phyloP scores from a whole-genome alignment of 78 protist genomes.

The Dictyostelium purpureum region DNA sequence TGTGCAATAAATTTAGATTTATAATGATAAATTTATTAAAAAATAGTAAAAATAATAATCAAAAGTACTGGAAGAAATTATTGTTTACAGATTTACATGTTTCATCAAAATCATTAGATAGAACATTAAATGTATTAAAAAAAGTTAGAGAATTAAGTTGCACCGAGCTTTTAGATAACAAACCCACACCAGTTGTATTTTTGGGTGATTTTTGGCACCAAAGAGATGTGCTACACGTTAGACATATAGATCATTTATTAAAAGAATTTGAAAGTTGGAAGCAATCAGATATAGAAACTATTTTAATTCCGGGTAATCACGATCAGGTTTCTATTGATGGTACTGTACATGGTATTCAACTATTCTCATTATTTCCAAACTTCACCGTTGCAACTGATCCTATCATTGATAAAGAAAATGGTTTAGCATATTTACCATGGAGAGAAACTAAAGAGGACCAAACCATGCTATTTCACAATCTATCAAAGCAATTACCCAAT shows the following conservation, averaged over 20 bases:
- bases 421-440: slow-evolving; percentile 66
- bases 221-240: slow-evolving; percentile 46
- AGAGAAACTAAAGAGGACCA: slow-evolving; percentile 47
- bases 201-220: slow-evolving; percentile 80
- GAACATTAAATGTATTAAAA: background rate
- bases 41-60: background rate
- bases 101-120: slow-evolving; percentile 61
- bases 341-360: slow-evolving; percentile 46
- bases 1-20: background rate
- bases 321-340: slow-evolving; percentile 72
- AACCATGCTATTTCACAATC: background rate
- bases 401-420: background rate
- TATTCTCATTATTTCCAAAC: slow-evolving; percentile 36
- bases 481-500: background rate
- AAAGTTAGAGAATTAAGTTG: slow-evolving; percentile 17
- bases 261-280: slow-evolving; percentile 48
- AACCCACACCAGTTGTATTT: slow-evolving; percentile 25
- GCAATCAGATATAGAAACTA: background rate
- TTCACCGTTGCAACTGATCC: slow-evolving; percentile 47
- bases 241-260: slow-evolving; percentile 46
- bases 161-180: background rate
- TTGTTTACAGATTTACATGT: slow-evolving; percentile 77
- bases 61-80: slow-evolving; percentile 39
- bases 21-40: background rate
- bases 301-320: slow-evolving; percentile 57